Percentiles rank a stretch among this genome's conserved stretches.
phyloP scores from a whole-genome alignment of 805 yeast species.

The Candida coleopterorum region DNA sequence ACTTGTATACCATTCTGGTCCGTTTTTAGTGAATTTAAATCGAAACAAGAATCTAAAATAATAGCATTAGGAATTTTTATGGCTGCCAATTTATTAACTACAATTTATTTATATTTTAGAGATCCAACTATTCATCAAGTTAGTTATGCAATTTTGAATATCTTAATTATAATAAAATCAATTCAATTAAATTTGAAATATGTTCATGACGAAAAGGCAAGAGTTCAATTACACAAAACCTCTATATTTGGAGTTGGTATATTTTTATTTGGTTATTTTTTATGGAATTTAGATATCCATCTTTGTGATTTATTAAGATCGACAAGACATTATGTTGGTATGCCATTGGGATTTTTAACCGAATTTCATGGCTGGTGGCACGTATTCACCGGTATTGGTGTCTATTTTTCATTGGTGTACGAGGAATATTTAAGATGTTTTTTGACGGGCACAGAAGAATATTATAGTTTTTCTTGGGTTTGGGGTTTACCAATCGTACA shows the following conservation, averaged over 20 bases:
- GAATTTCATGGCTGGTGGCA: slow-evolving; percentile 99
- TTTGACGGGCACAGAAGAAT: slow-evolving; percentile 51
- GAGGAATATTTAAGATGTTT: slow-evolving; percentile 70
- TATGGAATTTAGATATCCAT: slow-evolving; percentile 89
- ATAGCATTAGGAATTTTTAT: slow-evolving; percentile 45
- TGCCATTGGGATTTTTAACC: slow-evolving; percentile 79
- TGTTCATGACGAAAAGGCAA: slow-evolving; percentile 47
- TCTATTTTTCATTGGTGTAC: slow-evolving; percentile 77
- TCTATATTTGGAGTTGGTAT: slow-evolving; percentile 56
- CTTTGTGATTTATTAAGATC: slow-evolving; percentile 58
- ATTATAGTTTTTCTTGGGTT: slow-evolving; percentile 55
- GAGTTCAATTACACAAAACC: slow-evolving; percentile 47
- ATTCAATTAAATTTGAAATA: slow-evolving; percentile 44
- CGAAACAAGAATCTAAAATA: slow-evolving; percentile 31
- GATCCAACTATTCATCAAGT: slow-evolving; percentile 88
- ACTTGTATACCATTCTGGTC: slow-evolving; percentile 94
- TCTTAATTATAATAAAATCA: slow-evolving; percentile 64
- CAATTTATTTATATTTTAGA: slow-evolving; percentile 63
- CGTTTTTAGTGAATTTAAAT: slow-evolving; percentile 57
- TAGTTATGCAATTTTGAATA: slow-evolving; percentile 75
- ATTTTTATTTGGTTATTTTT: slow-evolving; percentile 69
- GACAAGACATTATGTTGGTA: slow-evolving; percentile 61
- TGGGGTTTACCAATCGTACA: slow-evolving; percentile 54
- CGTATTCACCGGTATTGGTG: slow-evolving; percentile 77
- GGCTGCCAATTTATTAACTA: slow-evolving; percentile 62